Evolutionary conservation across 345 rosid species (phyloP).

Genomic region (Syzygium aqueum): DNA sequence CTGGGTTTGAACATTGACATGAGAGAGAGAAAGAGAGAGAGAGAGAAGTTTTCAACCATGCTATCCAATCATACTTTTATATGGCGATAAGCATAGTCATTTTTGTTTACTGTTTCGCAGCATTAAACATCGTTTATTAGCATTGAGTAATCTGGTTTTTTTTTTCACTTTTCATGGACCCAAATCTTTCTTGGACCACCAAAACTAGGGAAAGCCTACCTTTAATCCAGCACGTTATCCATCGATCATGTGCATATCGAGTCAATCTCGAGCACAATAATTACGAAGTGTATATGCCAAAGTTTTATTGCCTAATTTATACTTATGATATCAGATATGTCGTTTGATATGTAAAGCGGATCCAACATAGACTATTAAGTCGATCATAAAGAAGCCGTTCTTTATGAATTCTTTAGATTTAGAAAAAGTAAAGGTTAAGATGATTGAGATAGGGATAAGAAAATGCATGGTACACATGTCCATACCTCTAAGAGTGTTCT

Average conservation of each 20-base stretch:
- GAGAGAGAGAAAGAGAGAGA: not conserved
- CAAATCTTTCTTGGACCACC: not conserved
- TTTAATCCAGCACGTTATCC: no score
- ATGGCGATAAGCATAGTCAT: not conserved
- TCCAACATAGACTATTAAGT: not conserved
- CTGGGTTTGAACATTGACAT: not conserved
- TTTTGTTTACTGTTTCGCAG: not conserved
- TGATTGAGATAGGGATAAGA: fast-evolving
- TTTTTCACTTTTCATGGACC: not conserved
- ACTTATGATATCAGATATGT: not conserved
- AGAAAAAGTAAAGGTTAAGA: not conserved
- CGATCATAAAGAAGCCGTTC: fast-evolving
- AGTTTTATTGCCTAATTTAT: not conserved
- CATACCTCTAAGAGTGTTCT: not conserved
- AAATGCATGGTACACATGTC: not conserved
- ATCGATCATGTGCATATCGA: no score
- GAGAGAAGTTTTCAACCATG: not conserved
- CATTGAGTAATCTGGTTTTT: not conserved
- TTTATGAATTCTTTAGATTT: not conserved
- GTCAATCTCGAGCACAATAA: not conserved
- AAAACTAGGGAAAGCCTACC: no score
- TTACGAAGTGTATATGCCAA: not conserved
- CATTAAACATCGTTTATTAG: not conserved
- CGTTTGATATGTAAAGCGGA: not conserved
- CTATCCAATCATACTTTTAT: not conserved